Conservation (phyloP, 1,139 yeast species). For the Hyphopichia buzzinii region DNA sequence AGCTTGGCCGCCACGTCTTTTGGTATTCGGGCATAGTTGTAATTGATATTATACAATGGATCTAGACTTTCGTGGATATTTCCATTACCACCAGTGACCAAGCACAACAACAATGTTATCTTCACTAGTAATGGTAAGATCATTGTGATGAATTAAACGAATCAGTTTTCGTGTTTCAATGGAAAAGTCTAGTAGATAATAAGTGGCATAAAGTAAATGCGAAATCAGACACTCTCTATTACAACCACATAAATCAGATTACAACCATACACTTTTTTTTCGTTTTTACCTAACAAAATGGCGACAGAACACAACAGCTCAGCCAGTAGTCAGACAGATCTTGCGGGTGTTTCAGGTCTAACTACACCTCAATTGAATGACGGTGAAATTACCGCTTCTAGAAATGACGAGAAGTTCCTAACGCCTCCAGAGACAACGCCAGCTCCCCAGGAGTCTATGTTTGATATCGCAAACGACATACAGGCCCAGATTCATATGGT, state of each 20-base stretch:
- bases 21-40: conserved; percentile 14
- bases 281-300: no score
- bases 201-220: no score
- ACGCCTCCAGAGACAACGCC: conserved; percentile 1
- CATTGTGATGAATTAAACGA: no score
- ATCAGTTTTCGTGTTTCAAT: no score
- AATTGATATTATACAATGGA: conserved; percentile 14
- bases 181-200: no score
- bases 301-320: conserved; percentile 1
- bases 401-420: conserved; percentile 4
- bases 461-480: conserved; percentile 52
- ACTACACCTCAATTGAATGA: conserved; percentile 17
- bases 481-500: conserved; percentile 40
- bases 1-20: conserved; percentile 10
- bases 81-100: no score
- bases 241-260: no score
- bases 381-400: conserved; percentile 10
- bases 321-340: conserved; percentile 2
- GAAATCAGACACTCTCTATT: no score
- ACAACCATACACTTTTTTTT: no score
- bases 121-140: no score
- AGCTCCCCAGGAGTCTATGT: conserved; percentile 32
- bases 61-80: neutral
- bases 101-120: no score
- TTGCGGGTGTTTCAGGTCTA: conserved; percentile 10